A percentile compares a stretch with the other conserved stretches of the same genome.
Conservation (phyloP, 139 green algal genomes). For the Micractinium sp. region DNA sequence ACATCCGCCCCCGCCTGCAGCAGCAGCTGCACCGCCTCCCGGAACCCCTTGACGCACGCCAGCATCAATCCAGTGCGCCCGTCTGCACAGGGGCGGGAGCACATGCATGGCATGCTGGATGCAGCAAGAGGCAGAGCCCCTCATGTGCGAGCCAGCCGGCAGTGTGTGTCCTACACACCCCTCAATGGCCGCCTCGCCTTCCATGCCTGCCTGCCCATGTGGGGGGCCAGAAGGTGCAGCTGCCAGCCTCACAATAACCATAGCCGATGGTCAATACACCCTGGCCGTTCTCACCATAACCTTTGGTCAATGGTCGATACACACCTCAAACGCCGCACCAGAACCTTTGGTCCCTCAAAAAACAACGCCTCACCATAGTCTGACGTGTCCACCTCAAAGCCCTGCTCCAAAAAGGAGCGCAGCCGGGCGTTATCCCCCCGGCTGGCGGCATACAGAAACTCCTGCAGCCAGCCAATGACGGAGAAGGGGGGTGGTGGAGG, state of each 20-base stretch:
- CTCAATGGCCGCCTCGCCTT: background rate
- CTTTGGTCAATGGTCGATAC: too few relatives aligned
- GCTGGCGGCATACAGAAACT: slow-evolving; percentile 58
- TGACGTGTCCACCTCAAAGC: slow-evolving; percentile 49
- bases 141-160: background rate
- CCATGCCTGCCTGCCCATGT: background rate
- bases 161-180: background rate
- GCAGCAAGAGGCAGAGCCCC: background rate
- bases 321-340: too few relatives aligned
- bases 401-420: slow-evolving; percentile 66
- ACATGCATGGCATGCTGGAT: background rate
- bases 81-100: slow-evolving; percentile 27
- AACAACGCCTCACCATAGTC: slow-evolving; percentile 60
- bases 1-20: slow-evolving; percentile 43
- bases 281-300: too few relatives aligned
- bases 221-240: too few relatives aligned
- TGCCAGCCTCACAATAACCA: too few relatives aligned
- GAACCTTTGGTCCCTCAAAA: too few relatives aligned
- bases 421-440: slow-evolving; percentile 34
- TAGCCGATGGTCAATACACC: background rate
- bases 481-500: background rate
- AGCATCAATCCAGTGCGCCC: slow-evolving; percentile 73
- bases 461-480: background rate
- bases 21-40: slow-evolving; percentile 46
- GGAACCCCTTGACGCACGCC: slow-evolving; percentile 57